Conservation (phyloP, 2,329 filamentous ascomycete genomes). For the Sporothrix inflata region DNA sequence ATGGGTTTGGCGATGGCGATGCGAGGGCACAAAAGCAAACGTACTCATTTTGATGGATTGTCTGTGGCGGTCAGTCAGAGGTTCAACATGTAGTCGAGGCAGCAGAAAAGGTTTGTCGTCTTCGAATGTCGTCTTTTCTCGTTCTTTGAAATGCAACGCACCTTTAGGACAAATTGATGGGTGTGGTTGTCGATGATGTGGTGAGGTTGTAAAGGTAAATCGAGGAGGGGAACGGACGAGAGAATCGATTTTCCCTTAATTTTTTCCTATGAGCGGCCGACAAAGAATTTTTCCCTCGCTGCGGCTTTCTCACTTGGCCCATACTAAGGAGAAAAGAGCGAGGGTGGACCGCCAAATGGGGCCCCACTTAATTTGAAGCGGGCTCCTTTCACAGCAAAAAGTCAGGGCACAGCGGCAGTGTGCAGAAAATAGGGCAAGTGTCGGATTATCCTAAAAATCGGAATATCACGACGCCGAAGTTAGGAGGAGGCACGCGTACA, state of each 20-base stretch:
- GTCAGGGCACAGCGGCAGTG: slow-evolving; percentile 16
- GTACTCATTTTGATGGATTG: slow-evolving; percentile 61
- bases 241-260: slow-evolving; percentile 27
- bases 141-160: slow-evolving; percentile 16
- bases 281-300: slow-evolving; percentile 20
- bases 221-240: slow-evolving; percentile 19
- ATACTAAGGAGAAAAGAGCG: not conserved
- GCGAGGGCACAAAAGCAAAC: slow-evolving; percentile 39
- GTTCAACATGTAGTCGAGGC: not conserved
- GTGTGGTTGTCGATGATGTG: slow-evolving; percentile 29
- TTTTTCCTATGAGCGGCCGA: slow-evolving; percentile 26
- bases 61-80: slow-evolving; percentile 34
- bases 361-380: not conserved
- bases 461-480: not conserved
- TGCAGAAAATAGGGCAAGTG: slow-evolving; percentile 24
- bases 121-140: not conserved
- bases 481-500: too few relatives aligned
- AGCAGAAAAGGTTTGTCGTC: not conserved
- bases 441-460: slow-evolving; percentile 15
- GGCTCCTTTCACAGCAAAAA: slow-evolving; percentile 7
- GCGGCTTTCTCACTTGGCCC: not conserved
- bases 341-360: not conserved
- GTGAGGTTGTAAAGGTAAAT: slow-evolving; percentile 14
- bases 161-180: slow-evolving; percentile 32
- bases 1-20: not conserved